Evolutionary conservation across 2,329 filamentous ascomycete genomes (phyloP).

Genomic region (Fusarium nanum): DNA sequence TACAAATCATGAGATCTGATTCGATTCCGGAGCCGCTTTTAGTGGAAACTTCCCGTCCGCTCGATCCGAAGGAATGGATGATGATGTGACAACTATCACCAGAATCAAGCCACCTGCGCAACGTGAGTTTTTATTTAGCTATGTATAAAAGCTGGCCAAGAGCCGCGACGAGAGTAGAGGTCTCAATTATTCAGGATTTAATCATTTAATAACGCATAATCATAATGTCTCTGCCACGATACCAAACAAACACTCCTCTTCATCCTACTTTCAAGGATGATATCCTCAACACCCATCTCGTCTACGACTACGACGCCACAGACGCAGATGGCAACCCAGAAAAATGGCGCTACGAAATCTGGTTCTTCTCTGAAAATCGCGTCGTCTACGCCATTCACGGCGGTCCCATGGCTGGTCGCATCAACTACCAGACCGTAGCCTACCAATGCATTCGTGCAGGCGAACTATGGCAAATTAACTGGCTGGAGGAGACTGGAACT

Average conservation of each 20-base stretch:
- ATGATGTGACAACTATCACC: conserved; percentile 5
- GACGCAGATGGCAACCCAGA: conserved; percentile 61
- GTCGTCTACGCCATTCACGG: conserved; percentile 70
- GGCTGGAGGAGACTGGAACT: conserved; percentile 70
- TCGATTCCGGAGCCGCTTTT: not conserved
- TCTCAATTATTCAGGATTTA: not conserved
- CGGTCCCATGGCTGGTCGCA: conserved; percentile 67
- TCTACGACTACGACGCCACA: conserved; percentile 67
- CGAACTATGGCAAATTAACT: conserved; percentile 70
- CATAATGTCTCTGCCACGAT: conserved; percentile 39
- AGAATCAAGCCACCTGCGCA: conserved; percentile 2
- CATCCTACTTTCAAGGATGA: conserved; percentile 57
- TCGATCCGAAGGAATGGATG: conserved; percentile 15
- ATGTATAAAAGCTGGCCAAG: conserved; percentile 1
- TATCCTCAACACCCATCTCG: conserved; percentile 63
- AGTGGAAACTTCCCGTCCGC: conserved; percentile 22
- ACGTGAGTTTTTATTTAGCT: not conserved
- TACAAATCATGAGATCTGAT: conserved; percentile 4
- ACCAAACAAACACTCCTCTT: conserved; percentile 44
- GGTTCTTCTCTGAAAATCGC: conserved; percentile 66
- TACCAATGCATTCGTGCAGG: conserved; percentile 69
- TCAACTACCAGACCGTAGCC: conserved; percentile 64
- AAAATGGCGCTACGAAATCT: conserved; percentile 72
- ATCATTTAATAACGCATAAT: not conserved
- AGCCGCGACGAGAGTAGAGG: rapidly evolving